phyloP scores from a whole-genome alignment of 306 rosid species.

The Vachellia collinsii region DNA sequence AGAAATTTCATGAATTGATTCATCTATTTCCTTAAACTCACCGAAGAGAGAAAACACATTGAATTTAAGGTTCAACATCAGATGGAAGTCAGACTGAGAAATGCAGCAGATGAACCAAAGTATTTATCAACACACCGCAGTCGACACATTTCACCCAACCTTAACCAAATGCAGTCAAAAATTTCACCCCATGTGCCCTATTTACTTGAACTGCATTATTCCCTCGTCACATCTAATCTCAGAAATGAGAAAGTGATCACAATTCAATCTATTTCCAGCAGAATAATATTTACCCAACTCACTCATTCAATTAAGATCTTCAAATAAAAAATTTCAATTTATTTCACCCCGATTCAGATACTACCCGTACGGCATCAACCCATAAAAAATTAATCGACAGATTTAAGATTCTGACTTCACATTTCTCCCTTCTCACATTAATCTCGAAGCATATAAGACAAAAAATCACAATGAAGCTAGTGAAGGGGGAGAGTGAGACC shows the following conservation, averaged over 20 bases:
- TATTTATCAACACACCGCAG: slow-evolving; percentile 6
- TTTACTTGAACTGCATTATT: slow-evolving; percentile 20
- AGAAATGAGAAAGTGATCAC: slow-evolving; percentile 1
- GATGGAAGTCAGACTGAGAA: neutral
- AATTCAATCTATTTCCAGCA: slow-evolving; percentile 15
- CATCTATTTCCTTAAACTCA: neutral
- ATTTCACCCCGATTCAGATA: slow-evolving; percentile 9
- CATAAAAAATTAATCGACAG: neutral
- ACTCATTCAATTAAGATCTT: slow-evolving; percentile 12
- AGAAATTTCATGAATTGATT: neutral
- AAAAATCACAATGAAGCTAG: neutral
- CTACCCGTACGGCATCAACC: neutral
- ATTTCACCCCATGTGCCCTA: neutral
- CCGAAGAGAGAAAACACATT: neutral
- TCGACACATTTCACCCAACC: slow-evolving; percentile 16
- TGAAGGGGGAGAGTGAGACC: slow-evolving; percentile 47
- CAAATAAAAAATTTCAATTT: slow-evolving; percentile 7
- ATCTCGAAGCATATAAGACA: neutral
- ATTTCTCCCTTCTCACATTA: neutral
- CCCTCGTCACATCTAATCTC: slow-evolving; percentile 19
- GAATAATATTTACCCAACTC: slow-evolving; percentile 7
- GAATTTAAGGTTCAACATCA: neutral
- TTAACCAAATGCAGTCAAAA: neutral
- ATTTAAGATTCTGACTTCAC: neutral
- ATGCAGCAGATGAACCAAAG: neutral